Percentiles rank a stretch among this genome's conserved stretches.
Evolutionary conservation across 345 rosid species (phyloP).

Genomic region (Kernera saxatilis): DNA sequence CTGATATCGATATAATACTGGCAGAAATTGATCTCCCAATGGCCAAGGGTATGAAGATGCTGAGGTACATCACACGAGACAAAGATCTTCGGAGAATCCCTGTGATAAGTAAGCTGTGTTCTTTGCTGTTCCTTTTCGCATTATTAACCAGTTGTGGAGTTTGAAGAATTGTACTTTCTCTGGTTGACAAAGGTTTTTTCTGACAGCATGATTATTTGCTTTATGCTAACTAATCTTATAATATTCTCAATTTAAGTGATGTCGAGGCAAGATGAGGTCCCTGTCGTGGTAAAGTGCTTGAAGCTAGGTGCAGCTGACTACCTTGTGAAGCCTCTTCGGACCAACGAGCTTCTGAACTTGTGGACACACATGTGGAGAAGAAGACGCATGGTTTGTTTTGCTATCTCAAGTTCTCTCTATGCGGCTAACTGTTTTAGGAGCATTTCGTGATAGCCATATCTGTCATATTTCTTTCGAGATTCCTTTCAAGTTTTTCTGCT

Average conservation of each 20-base stretch:
- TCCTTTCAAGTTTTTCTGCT: neutral
- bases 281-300: constrained; percentile 74
- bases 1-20: constrained; percentile 89
- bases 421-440: neutral
- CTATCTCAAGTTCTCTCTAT: constrained; percentile 2
- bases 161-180: neutral
- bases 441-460: neutral
- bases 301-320: constrained; percentile 86
- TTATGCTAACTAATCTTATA: neutral
- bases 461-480: neutral
- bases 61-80: constrained; percentile 82
- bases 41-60: constrained; percentile 93
- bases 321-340: constrained; percentile 81
- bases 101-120: constrained; percentile 76
- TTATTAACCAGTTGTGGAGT: neutral
- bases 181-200: neutral
- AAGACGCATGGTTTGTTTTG: constrained; percentile 43
- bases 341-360: constrained; percentile 69
- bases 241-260: constrained; percentile 49
- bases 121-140: neutral
- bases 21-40: constrained; percentile 97
- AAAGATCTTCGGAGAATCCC: constrained; percentile 84
- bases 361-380: constrained; percentile 92
- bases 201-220: neutral
- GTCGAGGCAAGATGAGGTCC: constrained; percentile 82